Evolutionary conservation across 495 filamentous ascomycete species (phyloP).

Genomic region (Xylaria acuta): DNA sequence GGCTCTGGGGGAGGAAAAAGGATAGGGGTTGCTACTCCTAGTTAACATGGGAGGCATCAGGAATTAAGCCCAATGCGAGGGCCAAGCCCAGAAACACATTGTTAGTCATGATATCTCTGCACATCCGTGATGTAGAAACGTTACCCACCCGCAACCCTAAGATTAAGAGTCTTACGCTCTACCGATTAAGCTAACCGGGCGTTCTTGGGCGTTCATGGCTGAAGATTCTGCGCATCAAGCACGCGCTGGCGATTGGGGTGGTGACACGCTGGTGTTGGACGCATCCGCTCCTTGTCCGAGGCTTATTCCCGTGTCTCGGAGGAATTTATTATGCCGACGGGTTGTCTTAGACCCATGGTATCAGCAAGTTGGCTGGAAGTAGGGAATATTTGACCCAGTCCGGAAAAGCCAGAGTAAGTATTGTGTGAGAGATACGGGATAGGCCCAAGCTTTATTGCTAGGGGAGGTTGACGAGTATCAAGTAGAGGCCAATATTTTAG

Average conservation of each 20-base stretch:
- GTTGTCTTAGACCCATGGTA: background rate
- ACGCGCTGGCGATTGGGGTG: slow-evolving; percentile 78
- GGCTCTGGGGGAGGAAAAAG: slow-evolving; percentile 9
- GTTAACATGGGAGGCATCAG: slow-evolving; percentile 36
- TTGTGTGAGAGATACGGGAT: too few relatives aligned
- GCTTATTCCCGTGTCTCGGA: background rate
- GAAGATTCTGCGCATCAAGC: slow-evolving; percentile 23
- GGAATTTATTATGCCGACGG: background rate
- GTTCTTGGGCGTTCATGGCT: background rate
- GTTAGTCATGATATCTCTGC: slow-evolving; percentile 10
- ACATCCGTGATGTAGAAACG: background rate
- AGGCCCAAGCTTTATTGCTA: background rate
- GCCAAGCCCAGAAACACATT: slow-evolving; percentile 39
- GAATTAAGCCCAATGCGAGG: slow-evolving; percentile 52
- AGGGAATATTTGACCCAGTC: too few relatives aligned
- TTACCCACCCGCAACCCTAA: slow-evolving; percentile 65
- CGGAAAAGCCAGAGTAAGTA: background rate
- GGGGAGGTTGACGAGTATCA: too few relatives aligned
- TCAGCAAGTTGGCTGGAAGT: background rate
- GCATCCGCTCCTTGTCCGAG: background rate
- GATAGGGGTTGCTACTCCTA: slow-evolving; percentile 30
- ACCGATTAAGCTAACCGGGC: slow-evolving; percentile 78
- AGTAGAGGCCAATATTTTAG: background rate
- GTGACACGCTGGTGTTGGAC: background rate
- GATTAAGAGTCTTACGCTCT: slow-evolving; percentile 86